These are phyloP conservation scores for Tolypocladium tundrense DNA, from an alignment of 2,329 filamentous ascomycete species.

Conservation along the genomic window DNA sequence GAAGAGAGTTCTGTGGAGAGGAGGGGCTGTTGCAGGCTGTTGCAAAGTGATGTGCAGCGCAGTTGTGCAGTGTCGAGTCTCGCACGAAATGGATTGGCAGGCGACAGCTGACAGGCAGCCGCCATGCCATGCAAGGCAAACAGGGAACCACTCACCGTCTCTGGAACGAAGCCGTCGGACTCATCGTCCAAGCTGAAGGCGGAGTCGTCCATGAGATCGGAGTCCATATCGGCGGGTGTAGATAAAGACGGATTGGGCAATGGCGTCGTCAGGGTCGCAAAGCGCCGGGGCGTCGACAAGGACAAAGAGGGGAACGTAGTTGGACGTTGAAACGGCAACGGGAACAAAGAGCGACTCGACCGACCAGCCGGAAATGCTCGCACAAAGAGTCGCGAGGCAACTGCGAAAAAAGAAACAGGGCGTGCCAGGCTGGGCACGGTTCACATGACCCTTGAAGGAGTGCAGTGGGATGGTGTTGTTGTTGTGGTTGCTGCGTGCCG, in stretches of 20 bases:
- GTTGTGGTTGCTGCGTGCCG: constrained; percentile 12
- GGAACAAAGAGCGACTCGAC: constrained; percentile 7
- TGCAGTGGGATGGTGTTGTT: constrained; percentile 12
- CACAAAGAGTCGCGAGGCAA: constrained; percentile 12
- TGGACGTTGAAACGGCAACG: constrained; percentile 10
- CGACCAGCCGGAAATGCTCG: constrained; percentile 11
- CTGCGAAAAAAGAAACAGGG: constrained; percentile 9
- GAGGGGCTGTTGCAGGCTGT: neutral
- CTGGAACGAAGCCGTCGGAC: constrained; percentile 30
- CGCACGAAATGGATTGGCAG: neutral
- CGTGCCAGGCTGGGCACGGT: constrained; percentile 9
- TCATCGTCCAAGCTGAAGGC: constrained; percentile 28
- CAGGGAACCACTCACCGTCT: constrained; percentile 20
- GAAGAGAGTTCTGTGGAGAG: neutral
- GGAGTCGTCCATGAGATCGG: constrained; percentile 46
- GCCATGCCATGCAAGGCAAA: neutral
- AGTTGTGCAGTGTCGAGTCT: neutral
- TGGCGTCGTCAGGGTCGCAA: constrained; percentile 3
- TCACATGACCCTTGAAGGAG: constrained; percentile 11
- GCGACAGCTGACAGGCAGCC: neutral
- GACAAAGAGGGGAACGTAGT: constrained; percentile 8
- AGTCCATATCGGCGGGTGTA: constrained; percentile 36
- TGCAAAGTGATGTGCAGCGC: neutral
- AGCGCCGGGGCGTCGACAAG: constrained; percentile 9
- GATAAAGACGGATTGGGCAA: neutral